These are phyloP conservation scores for Zizania palustris DNA, from an alignment of 202 grass and related monocot genomes.

Conservation along the genomic window DNA sequence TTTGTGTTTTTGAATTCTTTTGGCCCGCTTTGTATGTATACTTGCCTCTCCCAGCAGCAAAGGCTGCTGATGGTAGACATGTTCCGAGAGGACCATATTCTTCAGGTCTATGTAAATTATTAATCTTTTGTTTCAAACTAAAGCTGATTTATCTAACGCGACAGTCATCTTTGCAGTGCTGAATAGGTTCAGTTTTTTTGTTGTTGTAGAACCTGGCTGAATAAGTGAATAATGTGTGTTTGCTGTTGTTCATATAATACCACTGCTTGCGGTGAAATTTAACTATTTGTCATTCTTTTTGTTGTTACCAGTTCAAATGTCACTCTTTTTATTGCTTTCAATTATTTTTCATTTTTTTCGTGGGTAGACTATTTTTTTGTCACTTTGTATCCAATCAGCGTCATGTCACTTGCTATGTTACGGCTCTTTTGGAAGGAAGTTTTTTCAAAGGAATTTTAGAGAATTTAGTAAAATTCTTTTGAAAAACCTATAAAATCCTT, in stretches of 20 bases:
- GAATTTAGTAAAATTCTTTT: too few relatives aligned
- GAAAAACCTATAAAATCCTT: too few relatives aligned
- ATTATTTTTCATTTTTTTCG: too few relatives aligned
- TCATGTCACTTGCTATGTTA: too few relatives aligned
- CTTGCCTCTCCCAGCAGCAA: conserved; percentile 46
- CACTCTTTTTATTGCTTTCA: too few relatives aligned
- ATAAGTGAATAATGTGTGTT: background rate
- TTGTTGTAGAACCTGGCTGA: too few relatives aligned
- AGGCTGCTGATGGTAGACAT: conserved; percentile 43
- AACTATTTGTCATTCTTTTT: too few relatives aligned
- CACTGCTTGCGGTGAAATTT: background rate
- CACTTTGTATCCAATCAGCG: too few relatives aligned
- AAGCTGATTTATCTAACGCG: conserved; percentile 13
- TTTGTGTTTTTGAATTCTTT: conserved; percentile 28
- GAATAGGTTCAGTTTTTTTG: background rate
- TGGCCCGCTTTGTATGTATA: conserved; percentile 37
- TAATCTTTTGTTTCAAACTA: conserved; percentile 28
- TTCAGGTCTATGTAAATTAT: conserved; percentile 58
- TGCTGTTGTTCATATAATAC: background rate
- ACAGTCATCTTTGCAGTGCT: conserved; percentile 1
- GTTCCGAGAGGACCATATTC: conserved; percentile 42
- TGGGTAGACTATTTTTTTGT: too few relatives aligned
- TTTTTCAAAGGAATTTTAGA: too few relatives aligned
- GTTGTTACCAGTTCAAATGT: too few relatives aligned
- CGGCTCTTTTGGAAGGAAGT: too few relatives aligned